phyloP scores from a whole-genome alignment of 768 basidiomycete species.

The Bullera alba region DNA sequence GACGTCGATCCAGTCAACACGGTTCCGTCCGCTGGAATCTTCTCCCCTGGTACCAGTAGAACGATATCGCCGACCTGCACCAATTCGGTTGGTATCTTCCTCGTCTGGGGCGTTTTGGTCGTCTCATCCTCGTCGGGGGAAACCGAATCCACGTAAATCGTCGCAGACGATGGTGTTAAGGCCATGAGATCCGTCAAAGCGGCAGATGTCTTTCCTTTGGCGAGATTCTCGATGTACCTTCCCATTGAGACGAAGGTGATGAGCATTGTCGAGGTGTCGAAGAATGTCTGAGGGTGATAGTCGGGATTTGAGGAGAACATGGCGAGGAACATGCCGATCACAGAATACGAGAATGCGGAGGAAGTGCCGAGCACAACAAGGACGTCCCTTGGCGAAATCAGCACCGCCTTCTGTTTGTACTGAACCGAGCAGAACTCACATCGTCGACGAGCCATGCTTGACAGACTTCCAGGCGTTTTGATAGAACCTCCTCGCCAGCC shows the following conservation, averaged over 20 bases:
- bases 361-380: constrained; percentile 92
- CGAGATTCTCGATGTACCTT: constrained; percentile 88
- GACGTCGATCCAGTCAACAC: constrained; percentile 78
- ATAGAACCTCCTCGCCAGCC: constrained; percentile 82
- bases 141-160: constrained; percentile 75
- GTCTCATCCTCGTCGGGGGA: constrained; percentile 18
- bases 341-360: constrained; percentile 85
- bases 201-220: constrained; percentile 93
- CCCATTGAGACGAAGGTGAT: constrained; percentile 95
- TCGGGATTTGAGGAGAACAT: constrained; percentile 51
- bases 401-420: background rate
- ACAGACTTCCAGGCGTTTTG: constrained; percentile 82
- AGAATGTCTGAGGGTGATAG: constrained; percentile 81
- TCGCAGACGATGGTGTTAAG: constrained; percentile 89
- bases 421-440: constrained; percentile 49
- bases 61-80: constrained; percentile 89
- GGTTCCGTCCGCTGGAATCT: constrained; percentile 89
- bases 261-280: constrained; percentile 98
- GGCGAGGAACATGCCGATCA: constrained; percentile 62
- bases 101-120: constrained; percentile 48
- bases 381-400: constrained; percentile 56
- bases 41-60: constrained; percentile 93
- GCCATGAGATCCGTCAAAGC: constrained; percentile 95
- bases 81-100: constrained; percentile 86
- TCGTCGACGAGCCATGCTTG: constrained; percentile 81